A percentile compares a stretch with the other conserved stretches of the same genome.
Evolutionary conservation across 352 stramenopile genomes (phyloP).

Genomic region (Thalassiosira livingstoniorum): DNA sequence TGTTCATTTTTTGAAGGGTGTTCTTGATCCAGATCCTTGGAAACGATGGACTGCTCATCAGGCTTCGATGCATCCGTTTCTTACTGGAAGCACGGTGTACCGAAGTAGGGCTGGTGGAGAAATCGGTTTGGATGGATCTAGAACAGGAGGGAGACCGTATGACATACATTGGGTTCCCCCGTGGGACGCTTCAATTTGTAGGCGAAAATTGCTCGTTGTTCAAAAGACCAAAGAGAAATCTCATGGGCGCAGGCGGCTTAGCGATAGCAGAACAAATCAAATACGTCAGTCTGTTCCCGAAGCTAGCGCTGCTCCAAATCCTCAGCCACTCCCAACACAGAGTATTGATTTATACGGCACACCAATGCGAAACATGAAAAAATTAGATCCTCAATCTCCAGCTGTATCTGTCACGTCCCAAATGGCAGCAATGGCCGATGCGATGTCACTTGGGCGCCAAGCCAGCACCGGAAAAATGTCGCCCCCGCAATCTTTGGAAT

Average conservation of each 20-base stretch:
- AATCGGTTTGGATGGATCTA: constrained; percentile 16
- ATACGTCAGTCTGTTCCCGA: constrained; percentile 54
- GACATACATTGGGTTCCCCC: constrained; percentile 77
- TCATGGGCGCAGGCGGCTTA: constrained; percentile 5
- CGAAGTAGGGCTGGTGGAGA: constrained; percentile 19
- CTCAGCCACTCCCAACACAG: constrained; percentile 3
- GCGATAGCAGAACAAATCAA: background rate
- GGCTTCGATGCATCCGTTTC: constrained; percentile 78
- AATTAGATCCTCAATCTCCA: constrained; percentile 29
- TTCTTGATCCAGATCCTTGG: constrained; percentile 82
- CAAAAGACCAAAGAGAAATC: constrained; percentile 59
- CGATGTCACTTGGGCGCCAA: constrained; percentile 48
- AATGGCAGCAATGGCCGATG: constrained; percentile 56
- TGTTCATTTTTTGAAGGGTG: constrained; percentile 82
- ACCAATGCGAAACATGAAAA: constrained; percentile 30
- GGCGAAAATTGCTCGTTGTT: constrained; percentile 69
- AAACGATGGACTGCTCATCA: constrained; percentile 80
- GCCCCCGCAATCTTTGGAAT: constrained; percentile 29
- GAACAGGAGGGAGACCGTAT: constrained; percentile 55
- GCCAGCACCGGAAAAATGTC: constrained; percentile 25
- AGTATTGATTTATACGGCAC: constrained; percentile 38
- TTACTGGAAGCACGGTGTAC: constrained; percentile 62
- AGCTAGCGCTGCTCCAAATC: constrained; percentile 24
- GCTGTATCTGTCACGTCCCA: constrained; percentile 34
- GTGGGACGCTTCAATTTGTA: constrained; percentile 76